phyloP scores from a whole-genome alignment of 495 filamentous ascomycete genomes.

The Podospora tetraspora region DNA sequence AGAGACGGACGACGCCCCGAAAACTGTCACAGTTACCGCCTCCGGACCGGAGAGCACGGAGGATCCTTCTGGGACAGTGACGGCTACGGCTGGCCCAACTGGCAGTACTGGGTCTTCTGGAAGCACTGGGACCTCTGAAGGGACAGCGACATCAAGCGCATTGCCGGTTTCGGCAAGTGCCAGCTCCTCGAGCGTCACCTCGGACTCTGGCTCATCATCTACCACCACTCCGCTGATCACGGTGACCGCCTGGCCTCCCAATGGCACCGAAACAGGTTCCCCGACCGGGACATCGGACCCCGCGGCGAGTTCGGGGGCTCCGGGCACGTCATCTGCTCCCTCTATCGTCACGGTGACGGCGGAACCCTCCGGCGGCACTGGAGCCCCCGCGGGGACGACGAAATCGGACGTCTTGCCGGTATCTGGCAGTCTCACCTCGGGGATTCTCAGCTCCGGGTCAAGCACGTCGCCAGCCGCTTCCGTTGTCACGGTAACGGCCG shows the following conservation, averaged over 20 bases:
- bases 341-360: neutral
- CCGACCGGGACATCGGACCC: neutral
- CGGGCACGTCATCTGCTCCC: neutral
- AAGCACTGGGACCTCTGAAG: neutral
- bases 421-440: neutral
- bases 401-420: neutral
- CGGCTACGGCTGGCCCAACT: neutral
- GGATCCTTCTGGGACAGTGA: neutral
- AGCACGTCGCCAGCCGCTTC: neutral
- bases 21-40: neutral
- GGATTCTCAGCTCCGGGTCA: neutral
- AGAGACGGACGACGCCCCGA: neutral
- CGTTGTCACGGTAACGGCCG: neutral
- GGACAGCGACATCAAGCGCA: neutral
- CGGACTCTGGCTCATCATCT: neutral
- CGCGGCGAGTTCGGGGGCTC: neutral
- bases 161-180: neutral
- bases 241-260: neutral
- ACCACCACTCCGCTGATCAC: neutral
- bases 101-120: neutral
- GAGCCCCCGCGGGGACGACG: neutral
- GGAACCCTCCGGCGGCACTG: neutral
- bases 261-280: neutral
- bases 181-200: neutral
- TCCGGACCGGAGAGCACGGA: slow-evolving; percentile 2